Evolutionary conservation across 1,284 basidiomycete genomes (phyloP).

Genomic region (Ganoderma sinense): DNA sequence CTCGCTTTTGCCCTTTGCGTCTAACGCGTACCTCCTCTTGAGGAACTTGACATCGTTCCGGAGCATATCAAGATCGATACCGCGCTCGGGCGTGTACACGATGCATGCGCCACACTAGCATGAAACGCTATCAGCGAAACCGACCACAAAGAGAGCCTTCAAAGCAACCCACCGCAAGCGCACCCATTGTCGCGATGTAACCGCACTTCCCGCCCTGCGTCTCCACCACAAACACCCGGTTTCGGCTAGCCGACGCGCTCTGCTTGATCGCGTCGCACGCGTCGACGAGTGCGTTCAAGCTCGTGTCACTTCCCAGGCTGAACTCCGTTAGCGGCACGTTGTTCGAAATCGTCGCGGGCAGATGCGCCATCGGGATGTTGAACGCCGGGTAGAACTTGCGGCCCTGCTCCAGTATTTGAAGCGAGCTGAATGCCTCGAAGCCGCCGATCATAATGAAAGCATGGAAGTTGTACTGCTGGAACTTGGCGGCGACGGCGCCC

Average conservation of each 20-base stretch:
- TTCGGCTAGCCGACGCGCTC: constrained; percentile 93
- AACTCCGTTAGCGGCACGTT: constrained; percentile 98
- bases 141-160: not conserved
- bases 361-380: constrained; percentile 92
- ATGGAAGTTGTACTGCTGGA: constrained; percentile 88
- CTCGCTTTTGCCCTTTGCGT: constrained; percentile 90
- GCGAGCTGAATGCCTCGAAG: constrained; percentile 91
- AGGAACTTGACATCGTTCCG: constrained; percentile 91
- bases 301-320: constrained; percentile 94
- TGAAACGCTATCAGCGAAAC: constrained; percentile 21
- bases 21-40: constrained; percentile 86
- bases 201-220: constrained; percentile 98
- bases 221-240: constrained; percentile 97
- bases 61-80: constrained; percentile 85
- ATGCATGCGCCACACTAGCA: constrained; percentile 86
- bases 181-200: constrained; percentile 95
- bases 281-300: constrained; percentile 95
- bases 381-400: constrained; percentile 88
- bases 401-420: constrained; percentile 83
- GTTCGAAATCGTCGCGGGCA: constrained; percentile 97
- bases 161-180: constrained; percentile 77
- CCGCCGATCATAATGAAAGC: constrained; percentile 93
- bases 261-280: constrained; percentile 99
- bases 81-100: constrained; percentile 94
- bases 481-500: constrained; percentile 86